A percentile compares a stretch with the other conserved stretches of the same genome.
Conservation (phyloP, 805 yeast genomes). For the Metschnikowia santaceciliae region DNA sequence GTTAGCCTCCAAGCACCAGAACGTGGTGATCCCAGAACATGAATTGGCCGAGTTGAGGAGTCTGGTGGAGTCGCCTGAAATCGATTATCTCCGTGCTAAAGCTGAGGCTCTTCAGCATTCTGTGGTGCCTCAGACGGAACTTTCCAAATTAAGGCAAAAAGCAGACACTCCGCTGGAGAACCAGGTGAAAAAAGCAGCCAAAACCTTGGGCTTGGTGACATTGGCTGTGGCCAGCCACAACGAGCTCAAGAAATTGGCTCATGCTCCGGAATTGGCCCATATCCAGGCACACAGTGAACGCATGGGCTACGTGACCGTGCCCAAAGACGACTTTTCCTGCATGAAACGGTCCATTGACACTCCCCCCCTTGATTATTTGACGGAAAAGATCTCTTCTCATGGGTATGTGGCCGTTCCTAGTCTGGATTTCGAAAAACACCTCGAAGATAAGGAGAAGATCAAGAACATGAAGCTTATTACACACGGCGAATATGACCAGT, state of each 20-base stretch:
- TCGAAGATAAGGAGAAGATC: constrained; percentile 30
- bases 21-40: constrained; percentile 10
- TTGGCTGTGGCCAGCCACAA: constrained; percentile 5
- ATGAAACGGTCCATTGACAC: constrained; percentile 15
- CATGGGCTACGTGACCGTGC: constrained; percentile 17
- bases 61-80: constrained; percentile 8
- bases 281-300: constrained; percentile 19
- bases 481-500: constrained; percentile 16
- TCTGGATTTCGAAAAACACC: constrained; percentile 18
- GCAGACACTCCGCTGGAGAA: constrained; percentile 9
- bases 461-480: constrained; percentile 20
- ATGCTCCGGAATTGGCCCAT: constrained; percentile 25
- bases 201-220: constrained; percentile 4
- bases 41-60: constrained; percentile 8
- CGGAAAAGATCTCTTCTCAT: constrained; percentile 12
- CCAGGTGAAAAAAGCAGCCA: constrained; percentile 11
- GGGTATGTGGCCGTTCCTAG: constrained; percentile 19
- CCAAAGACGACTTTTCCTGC: constrained; percentile 14
- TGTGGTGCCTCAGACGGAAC: constrained; percentile 8
- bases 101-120: constrained; percentile 8
- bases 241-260: constrained; percentile 9
- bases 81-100: constrained; percentile 5
- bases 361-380: constrained; percentile 20
- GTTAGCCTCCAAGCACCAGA: constrained; percentile 14
- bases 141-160: constrained; percentile 6